phyloP scores from a whole-genome alignment of 2,329 filamentous ascomycete species.

The Apiospora marii region DNA sequence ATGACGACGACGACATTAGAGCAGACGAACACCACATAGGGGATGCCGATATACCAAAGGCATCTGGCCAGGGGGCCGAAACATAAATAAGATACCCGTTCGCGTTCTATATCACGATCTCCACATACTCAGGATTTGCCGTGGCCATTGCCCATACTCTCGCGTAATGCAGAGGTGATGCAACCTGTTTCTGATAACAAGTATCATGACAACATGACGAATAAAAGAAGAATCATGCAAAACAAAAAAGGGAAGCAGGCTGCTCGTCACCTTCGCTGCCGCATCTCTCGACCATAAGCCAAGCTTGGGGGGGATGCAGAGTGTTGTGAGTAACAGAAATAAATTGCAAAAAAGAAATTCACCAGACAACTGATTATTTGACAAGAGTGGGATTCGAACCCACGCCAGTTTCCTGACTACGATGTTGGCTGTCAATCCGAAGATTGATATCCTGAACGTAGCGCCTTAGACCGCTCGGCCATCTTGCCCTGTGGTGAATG shows the following conservation, averaged over 20 bases:
- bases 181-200: too few species aligned
- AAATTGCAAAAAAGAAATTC: neutral
- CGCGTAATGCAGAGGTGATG: too few species aligned
- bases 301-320: neutral
- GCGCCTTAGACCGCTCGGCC: constrained; percentile 20
- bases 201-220: neutral
- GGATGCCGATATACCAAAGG: constrained; percentile 5
- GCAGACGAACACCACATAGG: constrained; percentile 11
- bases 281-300: neutral
- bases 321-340: neutral
- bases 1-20: neutral
- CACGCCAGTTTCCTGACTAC: constrained; percentile 22
- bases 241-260: neutral
- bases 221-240: neutral
- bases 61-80: constrained; percentile 4
- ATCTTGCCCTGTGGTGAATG: constrained; percentile 15
- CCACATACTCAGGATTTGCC: fast-evolving
- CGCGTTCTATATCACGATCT: neutral
- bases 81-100: constrained; percentile 21
- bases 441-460: constrained; percentile 17
- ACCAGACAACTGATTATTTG: neutral
- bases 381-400: constrained; percentile 22
- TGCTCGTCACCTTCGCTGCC: neutral
- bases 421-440: neutral
- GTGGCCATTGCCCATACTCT: neutral